Percentiles rank a stretch among this genome's conserved stretches.
These are phyloP conservation scores for Penicillium janthinellum DNA, from an alignment of 2,329 filamentous ascomycete genomes.

Conservation along the genomic window DNA sequence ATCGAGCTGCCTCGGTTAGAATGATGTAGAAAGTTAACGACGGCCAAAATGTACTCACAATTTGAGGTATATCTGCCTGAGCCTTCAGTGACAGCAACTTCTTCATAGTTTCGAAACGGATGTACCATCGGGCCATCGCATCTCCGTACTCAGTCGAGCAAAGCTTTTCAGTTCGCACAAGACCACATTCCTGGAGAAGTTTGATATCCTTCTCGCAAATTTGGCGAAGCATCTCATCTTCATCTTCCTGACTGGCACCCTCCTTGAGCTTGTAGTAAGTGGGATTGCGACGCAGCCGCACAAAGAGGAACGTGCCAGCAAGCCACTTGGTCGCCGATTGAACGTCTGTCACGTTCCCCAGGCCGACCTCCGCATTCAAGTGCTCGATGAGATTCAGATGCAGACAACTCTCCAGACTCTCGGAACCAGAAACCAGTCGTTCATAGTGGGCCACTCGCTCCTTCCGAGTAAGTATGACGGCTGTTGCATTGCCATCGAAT, in stretches of 20 bases:
- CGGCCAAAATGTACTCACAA: constrained; percentile 55
- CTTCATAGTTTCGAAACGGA: constrained; percentile 79
- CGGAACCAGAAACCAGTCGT: constrained; percentile 70
- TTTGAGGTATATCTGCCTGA: constrained; percentile 64
- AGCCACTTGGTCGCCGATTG: constrained; percentile 73
- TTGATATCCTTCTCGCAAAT: constrained; percentile 71
- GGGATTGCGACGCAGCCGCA: constrained; percentile 72
- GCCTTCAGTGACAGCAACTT: constrained; percentile 64
- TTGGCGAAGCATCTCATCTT: constrained; percentile 66
- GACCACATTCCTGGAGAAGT: constrained; percentile 60
- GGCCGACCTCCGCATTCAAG: constrained; percentile 78
- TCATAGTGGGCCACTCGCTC: constrained; percentile 68
- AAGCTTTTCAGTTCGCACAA: constrained; percentile 59
- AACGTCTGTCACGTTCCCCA: constrained; percentile 69
- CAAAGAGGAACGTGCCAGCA: constrained; percentile 73
- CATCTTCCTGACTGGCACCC: constrained; percentile 50
- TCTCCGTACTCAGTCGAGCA: constrained; percentile 71
- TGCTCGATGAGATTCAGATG: constrained; percentile 81
- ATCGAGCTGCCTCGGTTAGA: constrained; percentile 57
- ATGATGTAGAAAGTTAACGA: background rate
- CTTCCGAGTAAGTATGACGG: constrained; percentile 76
- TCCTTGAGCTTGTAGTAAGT: constrained; percentile 68
- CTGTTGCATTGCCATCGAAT: constrained; percentile 74
- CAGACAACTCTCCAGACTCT: constrained; percentile 74
- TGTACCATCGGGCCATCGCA: constrained; percentile 81